These are phyloP conservation scores for Aspergillus homomorphus DNA, from an alignment of 495 filamentous ascomycete species.

Conservation along the genomic window DNA sequence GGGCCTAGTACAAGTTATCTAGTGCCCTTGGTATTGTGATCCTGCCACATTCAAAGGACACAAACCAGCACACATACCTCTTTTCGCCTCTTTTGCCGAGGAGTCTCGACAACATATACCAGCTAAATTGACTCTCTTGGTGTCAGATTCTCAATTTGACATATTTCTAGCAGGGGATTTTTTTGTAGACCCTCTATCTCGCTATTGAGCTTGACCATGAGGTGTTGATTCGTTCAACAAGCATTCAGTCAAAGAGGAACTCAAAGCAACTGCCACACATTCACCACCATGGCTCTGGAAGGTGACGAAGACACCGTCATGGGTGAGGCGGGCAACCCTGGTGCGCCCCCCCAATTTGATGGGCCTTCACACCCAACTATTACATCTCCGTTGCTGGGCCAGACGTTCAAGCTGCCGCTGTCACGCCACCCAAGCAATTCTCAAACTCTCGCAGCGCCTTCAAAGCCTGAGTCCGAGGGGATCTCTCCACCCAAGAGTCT, in stretches of 20 bases:
- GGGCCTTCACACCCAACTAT: constrained; percentile 24
- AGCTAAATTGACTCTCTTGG: not conserved
- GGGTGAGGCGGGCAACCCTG: constrained; percentile 26
- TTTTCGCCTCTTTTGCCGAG: not conserved
- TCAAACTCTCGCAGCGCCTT: not conserved
- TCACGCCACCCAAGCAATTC: constrained; percentile 8
- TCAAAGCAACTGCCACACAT: not conserved
- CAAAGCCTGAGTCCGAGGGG: constrained; percentile 4
- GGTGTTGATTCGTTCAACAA: not conserved
- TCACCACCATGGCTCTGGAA: constrained; percentile 26
- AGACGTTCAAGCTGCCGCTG: constrained; percentile 17
- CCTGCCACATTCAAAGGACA: not conserved
- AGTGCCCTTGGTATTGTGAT: not conserved
- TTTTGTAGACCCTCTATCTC: not conserved
- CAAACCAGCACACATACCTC: not conserved
- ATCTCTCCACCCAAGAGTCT: constrained; percentile 22
- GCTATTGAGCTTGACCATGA: constrained; percentile 23
- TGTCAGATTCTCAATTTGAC: not conserved
- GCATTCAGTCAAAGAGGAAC: constrained; percentile 9
- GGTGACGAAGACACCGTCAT: constrained; percentile 43
- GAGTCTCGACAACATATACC: not conserved
- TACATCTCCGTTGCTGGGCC: constrained; percentile 29
- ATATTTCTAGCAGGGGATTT: not conserved
- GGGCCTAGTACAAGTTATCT: not conserved
- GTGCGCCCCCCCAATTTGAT: constrained; percentile 13